phyloP scores from a whole-genome alignment of 139 green algal species.

The Coelastrella sp. region DNA sequence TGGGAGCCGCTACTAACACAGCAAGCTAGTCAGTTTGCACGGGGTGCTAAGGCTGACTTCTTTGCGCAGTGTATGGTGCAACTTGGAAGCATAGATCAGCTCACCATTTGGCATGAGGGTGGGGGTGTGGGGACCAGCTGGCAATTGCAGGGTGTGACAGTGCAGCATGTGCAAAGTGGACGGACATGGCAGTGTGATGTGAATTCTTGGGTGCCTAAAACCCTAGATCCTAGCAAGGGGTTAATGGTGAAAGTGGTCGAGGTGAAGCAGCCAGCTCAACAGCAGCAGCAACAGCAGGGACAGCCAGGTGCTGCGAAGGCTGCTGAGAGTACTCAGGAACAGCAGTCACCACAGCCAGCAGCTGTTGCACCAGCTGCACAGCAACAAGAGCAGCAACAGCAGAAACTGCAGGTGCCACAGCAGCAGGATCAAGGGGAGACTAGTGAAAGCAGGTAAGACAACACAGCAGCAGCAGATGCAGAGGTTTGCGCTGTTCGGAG shows the following conservation, averaged over 20 bases:
- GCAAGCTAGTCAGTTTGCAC: background rate
- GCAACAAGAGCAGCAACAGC: no score
- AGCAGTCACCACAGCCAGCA: background rate
- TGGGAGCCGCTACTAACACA: background rate
- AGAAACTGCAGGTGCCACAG: no score
- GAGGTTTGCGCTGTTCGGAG: no score
- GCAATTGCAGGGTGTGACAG: background rate
- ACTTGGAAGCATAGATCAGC: background rate
- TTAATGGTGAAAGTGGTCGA: background rate
- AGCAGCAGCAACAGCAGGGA: background rate
- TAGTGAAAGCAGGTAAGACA: no score
- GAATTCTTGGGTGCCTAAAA: conserved; percentile 5
- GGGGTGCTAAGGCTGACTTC: background rate
- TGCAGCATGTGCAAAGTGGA: background rate
- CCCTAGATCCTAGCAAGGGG: background rate
- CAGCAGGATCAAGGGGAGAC: no score
- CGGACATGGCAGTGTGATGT: background rate
- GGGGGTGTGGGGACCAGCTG: conserved; percentile 8
- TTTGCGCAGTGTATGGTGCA: background rate
- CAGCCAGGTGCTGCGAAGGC: background rate
- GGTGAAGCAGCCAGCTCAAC: background rate
- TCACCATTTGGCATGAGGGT: background rate
- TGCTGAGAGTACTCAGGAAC: background rate
- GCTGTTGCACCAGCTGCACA: no score
- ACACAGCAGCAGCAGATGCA: no score